A percentile compares a stretch with the other conserved stretches of the same genome.
phyloP scores from a whole-genome alignment of 441 rosid species.

The Gossypium davidsonii region DNA sequence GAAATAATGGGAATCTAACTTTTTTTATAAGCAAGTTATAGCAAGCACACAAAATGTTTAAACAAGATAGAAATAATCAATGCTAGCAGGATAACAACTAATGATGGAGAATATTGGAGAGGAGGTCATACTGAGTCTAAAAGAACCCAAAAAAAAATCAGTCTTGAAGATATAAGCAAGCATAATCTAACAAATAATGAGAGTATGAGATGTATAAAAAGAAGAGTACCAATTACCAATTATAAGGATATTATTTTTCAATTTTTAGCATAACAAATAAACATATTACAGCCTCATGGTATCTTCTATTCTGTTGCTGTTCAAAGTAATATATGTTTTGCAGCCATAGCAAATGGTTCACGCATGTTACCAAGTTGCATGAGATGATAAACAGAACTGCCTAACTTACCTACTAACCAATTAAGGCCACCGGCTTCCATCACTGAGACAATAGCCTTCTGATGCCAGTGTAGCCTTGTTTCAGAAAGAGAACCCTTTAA shows the following conservation, averaged over 20 bases:
- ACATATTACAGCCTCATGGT: not conserved
- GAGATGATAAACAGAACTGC: slow-evolving; percentile 34
- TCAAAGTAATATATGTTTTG: not conserved
- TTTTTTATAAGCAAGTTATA: not conserved
- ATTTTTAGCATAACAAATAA: not conserved
- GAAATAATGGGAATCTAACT: not conserved
- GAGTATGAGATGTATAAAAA: not conserved
- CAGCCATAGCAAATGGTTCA: not conserved
- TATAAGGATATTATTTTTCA: not conserved
- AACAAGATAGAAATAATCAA: not conserved
- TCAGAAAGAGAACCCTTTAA: slow-evolving; percentile 30
- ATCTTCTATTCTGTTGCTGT: not conserved
- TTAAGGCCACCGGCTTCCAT: slow-evolving; percentile 92
- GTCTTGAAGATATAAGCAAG: not conserved
- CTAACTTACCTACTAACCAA: slow-evolving; percentile 96
- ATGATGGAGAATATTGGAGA: not conserved
- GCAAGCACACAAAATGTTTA: not conserved
- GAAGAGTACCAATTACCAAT: not conserved
- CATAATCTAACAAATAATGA: not conserved
- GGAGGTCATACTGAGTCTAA: not conserved
- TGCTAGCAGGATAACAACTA: not conserved
- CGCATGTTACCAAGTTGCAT: slow-evolving; percentile 4
- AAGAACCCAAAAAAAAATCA: slow-evolving; percentile 4
- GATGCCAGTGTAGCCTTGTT: slow-evolving; percentile 51
- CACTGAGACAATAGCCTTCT: slow-evolving; percentile 63